These are phyloP conservation scores for Gonium pectorale DNA, from an alignment of 139 green algal genomes.

Conservation along the genomic window DNA sequence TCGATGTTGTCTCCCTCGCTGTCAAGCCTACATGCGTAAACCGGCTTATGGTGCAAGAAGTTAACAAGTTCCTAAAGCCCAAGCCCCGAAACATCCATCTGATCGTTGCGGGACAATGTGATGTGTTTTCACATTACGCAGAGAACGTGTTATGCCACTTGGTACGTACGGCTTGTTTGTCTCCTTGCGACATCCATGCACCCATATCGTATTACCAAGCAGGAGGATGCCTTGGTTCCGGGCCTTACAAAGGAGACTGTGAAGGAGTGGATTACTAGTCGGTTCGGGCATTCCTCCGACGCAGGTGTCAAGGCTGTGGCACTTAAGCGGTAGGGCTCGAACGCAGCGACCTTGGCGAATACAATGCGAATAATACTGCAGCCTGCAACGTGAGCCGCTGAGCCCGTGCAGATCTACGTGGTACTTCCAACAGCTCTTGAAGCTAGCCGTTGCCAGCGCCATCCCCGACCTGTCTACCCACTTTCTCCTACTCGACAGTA, in stretches of 20 bases:
- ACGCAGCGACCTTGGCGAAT: too few species aligned
- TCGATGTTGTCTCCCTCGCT: conserved; percentile 6
- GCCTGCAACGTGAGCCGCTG: too few species aligned
- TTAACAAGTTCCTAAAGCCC: conserved; percentile 1
- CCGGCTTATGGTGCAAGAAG: not conserved
- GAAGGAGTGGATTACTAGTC: not conserved
- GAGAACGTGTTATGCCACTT: not conserved
- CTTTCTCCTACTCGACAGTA: conserved; percentile 14
- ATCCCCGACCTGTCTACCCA: conserved; percentile 2
- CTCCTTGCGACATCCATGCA: not conserved
- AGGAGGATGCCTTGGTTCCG: not conserved
- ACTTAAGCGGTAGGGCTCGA: too few species aligned
- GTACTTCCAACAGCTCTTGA: conserved; percentile 13
- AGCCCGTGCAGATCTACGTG: not conserved
- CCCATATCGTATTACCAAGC: not conserved
- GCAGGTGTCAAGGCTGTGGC: too few species aligned
- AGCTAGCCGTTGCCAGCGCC: not conserved
- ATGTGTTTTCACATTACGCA: not conserved
- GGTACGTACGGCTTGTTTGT: not conserved
- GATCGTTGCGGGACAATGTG: not conserved
- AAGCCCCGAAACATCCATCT: not conserved
- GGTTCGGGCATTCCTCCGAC: not conserved
- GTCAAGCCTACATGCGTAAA: conserved; percentile 11
- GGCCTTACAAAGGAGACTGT: not conserved
- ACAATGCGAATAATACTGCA: too few species aligned